A percentile compares a stretch with the other conserved stretches of the same genome.
phyloP scores from a whole-genome alignment of 2,329 filamentous ascomycete species.

The Fusarium tanahbumbuense region DNA sequence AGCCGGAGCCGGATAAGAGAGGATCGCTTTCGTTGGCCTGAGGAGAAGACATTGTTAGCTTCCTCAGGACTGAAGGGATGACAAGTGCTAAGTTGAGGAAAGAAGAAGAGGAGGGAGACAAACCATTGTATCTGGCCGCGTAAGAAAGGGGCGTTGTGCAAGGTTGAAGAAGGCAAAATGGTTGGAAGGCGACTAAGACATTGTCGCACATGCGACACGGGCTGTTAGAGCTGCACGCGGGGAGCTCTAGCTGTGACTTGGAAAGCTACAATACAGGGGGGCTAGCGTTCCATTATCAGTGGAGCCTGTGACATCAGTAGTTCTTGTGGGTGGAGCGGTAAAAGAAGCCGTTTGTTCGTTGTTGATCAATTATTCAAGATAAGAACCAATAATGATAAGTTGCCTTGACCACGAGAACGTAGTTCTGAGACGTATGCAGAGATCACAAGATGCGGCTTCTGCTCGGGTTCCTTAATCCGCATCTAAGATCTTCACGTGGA shows the following conservation, averaged over 20 bases:
- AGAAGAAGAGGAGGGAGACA: constrained; percentile 11
- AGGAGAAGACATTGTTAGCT: constrained; percentile 33
- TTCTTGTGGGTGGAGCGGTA: constrained; percentile 24
- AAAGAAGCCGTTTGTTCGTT: constrained; percentile 11
- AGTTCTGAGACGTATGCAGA: constrained; percentile 13
- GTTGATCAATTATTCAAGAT: neutral
- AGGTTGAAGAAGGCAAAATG: constrained; percentile 12
- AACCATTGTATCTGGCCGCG: constrained; percentile 37
- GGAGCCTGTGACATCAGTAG: constrained; percentile 38
- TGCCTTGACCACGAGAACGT: constrained; percentile 32
- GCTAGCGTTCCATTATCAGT: constrained; percentile 17
- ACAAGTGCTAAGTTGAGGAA: constrained; percentile 12
- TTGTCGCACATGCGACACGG: constrained; percentile 23
- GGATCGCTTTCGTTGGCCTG: constrained; percentile 58
- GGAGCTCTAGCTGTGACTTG: constrained; percentile 16
- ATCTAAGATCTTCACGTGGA: neutral
- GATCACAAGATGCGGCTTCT: constrained; percentile 35
- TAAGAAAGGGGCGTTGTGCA: constrained; percentile 27
- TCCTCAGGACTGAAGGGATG: neutral
- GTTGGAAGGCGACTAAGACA: constrained; percentile 12
- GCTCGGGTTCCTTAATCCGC: neutral
- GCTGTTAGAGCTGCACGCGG: constrained; percentile 15
- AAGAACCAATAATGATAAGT: constrained; percentile 27
- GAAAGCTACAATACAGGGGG: constrained; percentile 7
- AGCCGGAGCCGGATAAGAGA: constrained; percentile 53